Base-by-base conservation (phyloP, 176 grass and related monocot genomes). In the Alopecurus myosuroides region DNA sequence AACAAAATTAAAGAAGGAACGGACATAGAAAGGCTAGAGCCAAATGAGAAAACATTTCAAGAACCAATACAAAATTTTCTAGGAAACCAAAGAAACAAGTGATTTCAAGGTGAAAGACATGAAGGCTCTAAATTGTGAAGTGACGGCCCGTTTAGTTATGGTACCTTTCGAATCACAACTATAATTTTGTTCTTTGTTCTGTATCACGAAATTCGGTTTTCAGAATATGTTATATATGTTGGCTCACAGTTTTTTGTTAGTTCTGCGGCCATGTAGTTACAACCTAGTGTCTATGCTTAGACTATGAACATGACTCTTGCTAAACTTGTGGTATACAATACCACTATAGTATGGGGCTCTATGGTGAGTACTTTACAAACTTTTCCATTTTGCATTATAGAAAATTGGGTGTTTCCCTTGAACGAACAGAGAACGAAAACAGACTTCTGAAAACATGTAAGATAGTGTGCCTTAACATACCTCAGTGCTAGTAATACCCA, bases 401-500 rank as follows among this genome's bases (percentile, higher is more conserved):
- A 55, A 55, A n/a, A 55, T 55, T 19, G 52, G 52, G 52, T 20
- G 7, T 19, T n/a, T 55, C 52, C 52, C 52, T 20, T 55, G 20
- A n/a, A 22, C 5, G 4, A 55, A 55, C 1, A 9, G 6, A 22
- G 5, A 55, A 22, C 6, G 19, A 3, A 55, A 22, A n/a, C 74
- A 28, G 9, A 7, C 20, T 5, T 65, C 20, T 31, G 28, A 72
- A 69, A 51, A 26, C 58, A 77, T 34, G 12, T 39, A 69, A n/a
- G 20, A 57, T 39, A 13, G 7, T 23, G 19, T 23, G 13, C 60
- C 60, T 14, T 83, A 72, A 81, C 4, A 78, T n/a, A 93, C 92
- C 92, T 97, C 90, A 39, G 95, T 97, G 37, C 92, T 92, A 51
- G 95, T 87, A 89, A 97, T 97, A 29, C 95, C 92, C 95, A 97